These are phyloP conservation scores for Ceratocystis cubensis DNA, from an alignment of 2,329 filamentous ascomycete genomes.

Conservation along the genomic window DNA sequence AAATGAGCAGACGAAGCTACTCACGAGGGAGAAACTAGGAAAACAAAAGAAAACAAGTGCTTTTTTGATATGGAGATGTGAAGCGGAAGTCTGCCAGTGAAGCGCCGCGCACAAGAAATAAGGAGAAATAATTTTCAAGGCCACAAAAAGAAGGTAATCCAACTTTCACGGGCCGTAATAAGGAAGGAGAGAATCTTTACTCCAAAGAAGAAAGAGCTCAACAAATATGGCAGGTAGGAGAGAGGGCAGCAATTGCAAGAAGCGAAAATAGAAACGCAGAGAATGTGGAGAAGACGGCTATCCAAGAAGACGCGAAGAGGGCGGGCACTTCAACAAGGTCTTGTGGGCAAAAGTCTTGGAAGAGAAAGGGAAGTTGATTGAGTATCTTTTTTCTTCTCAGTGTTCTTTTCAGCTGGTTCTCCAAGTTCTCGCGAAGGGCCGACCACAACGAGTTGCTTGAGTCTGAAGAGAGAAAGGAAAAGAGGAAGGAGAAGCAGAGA, in stretches of 20 bases:
- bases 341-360: neutral
- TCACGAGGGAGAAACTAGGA: neutral
- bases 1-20: neutral
- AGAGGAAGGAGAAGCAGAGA: neutral
- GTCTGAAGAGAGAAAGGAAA: constrained; percentile 17
- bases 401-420: constrained; percentile 21
- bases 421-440: constrained; percentile 21
- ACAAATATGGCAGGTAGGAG: constrained; percentile 18
- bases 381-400: constrained; percentile 13
- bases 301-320: constrained; percentile 11
- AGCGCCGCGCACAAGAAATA: neutral
- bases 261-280: constrained; percentile 13
- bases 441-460: constrained; percentile 20
- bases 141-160: neutral
- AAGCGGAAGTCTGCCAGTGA: constrained; percentile 9
- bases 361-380: neutral
- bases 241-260: constrained; percentile 3
- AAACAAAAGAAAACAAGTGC: constrained; percentile 4
- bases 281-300: constrained; percentile 13
- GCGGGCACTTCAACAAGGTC: neutral
- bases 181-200: neutral
- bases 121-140: neutral
- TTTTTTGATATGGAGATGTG: constrained; percentile 16
- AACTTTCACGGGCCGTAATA: neutral
- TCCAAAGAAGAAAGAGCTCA: constrained; percentile 4